Evolutionary conservation across 208 protist genomes (phyloP).

Genomic region (Crithidia fasciculata): DNA sequence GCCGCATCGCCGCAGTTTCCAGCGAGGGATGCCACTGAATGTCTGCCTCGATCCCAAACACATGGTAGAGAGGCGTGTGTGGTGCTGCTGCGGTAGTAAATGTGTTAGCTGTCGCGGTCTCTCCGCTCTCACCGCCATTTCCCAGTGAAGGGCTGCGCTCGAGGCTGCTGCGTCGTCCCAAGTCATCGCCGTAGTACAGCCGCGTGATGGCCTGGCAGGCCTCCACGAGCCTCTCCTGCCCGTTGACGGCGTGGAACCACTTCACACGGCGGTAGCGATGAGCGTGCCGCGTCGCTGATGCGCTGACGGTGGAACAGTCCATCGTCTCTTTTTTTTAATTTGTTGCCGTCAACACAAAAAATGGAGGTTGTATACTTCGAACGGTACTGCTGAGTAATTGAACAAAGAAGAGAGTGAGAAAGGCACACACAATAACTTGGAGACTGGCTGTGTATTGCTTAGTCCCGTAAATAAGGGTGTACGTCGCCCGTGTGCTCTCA

Average conservation of each 20-base stretch:
- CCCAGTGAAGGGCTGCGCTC: neutral
- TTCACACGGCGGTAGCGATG: constrained; percentile 14
- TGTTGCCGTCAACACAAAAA: no score
- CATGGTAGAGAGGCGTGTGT: neutral
- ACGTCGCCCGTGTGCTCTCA: no score
- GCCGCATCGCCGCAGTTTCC: constrained; percentile 32
- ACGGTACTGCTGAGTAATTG: no score
- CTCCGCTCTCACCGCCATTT: no score
- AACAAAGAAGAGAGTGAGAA: neutral
- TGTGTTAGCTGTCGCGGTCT: no score
- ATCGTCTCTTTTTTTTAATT: neutral
- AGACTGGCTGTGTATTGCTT: no score
- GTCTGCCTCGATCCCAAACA: constrained; percentile 53
- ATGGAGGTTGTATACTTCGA: no score
- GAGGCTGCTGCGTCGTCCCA: neutral
- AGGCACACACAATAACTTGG: neutral
- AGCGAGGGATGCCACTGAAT: constrained; percentile 32
- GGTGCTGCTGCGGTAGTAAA: neutral
- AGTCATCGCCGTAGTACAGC: neutral
- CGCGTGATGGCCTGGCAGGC: constrained; percentile 2
- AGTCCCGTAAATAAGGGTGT: no score
- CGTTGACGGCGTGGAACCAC: constrained; percentile 53
- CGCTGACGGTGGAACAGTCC: no score
- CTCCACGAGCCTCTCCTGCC: constrained; percentile 9
- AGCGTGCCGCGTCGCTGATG: neutral